These are phyloP conservation scores for Fusarium tanahbumbuense DNA, from an alignment of 2,329 filamentous ascomycete species.

Conservation along the genomic window DNA sequence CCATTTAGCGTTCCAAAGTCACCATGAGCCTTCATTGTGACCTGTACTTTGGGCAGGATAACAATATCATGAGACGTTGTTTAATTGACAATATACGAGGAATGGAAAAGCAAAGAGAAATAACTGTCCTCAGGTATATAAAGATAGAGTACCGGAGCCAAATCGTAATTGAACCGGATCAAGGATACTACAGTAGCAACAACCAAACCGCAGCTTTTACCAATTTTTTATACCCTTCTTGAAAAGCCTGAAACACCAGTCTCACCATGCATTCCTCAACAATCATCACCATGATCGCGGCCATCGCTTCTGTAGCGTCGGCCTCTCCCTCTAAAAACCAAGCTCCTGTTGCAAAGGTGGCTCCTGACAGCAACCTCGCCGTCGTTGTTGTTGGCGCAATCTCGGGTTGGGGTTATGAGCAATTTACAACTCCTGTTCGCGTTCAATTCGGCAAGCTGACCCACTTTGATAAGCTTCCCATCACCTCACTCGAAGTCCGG, in stretches of 20 bases:
- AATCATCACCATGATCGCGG: background rate
- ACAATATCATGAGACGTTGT: no score
- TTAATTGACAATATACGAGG: no score
- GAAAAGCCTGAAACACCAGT: no score
- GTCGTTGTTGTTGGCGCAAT: background rate
- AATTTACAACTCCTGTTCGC: background rate
- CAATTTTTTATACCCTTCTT: background rate
- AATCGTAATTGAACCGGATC: no score
- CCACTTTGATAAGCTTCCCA: background rate
- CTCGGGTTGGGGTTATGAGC: background rate
- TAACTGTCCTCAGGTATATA: no score
- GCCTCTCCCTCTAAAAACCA: background rate
- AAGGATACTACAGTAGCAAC: background rate
- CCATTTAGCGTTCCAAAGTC: no score
- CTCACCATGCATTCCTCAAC: background rate
- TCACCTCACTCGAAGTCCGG: background rate
- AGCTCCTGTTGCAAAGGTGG: background rate
- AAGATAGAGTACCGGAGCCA: no score
- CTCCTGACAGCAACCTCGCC: background rate
- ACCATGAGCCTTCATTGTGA: no score
- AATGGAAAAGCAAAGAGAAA: no score
- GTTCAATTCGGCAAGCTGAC: background rate
- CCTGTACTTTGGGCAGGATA: no score
- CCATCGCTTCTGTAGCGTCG: background rate
- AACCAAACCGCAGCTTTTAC: accelerated